Percentiles rank a stretch among this genome's conserved stretches.
phyloP scores from a whole-genome alignment of 164 flowering plant genomes.

The Kalanchoe fedtschenkoi region DNA sequence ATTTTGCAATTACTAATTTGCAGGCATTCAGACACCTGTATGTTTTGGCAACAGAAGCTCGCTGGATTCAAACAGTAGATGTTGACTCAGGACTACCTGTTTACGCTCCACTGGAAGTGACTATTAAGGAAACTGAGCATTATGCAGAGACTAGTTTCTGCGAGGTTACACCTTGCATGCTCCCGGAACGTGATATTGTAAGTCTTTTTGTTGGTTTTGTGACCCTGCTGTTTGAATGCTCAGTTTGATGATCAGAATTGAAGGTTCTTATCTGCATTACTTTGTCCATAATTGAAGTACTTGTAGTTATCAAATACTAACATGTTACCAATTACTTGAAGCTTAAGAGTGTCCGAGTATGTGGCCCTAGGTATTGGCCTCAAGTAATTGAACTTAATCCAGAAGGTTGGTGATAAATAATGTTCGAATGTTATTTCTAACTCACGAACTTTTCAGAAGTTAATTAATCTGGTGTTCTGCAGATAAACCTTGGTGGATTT shows the following conservation, averaged over 20 bases:
- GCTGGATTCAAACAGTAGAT: slow-evolving; percentile 92
- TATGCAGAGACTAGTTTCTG: slow-evolving; percentile 85
- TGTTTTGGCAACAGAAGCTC: slow-evolving; percentile 89
- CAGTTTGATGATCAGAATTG: not conserved
- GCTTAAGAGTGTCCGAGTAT: slow-evolving; percentile 75
- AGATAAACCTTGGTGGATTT: slow-evolving; percentile 83
- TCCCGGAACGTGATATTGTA: slow-evolving; percentile 87
- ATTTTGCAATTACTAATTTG: slow-evolving; percentile 8
- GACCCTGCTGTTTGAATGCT: not conserved
- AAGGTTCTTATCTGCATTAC: not conserved
- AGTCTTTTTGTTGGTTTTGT: slow-evolving; percentile 15
- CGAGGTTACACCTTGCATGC: slow-evolving; percentile 89
- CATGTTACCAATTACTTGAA: slow-evolving; percentile 22
- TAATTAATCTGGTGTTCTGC: slow-evolving; percentile 8
- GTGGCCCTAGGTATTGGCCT: slow-evolving; percentile 97
- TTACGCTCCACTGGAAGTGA: slow-evolving; percentile 81
- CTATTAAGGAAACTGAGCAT: slow-evolving; percentile 59
- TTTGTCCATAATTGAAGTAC: not conserved
- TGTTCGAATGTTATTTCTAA: not conserved
- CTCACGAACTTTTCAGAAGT: not conserved
- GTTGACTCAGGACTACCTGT: slow-evolving; percentile 94
- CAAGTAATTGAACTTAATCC: slow-evolving; percentile 69
- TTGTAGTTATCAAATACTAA: not conserved
- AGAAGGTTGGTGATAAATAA: slow-evolving; percentile 38
- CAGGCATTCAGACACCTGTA: slow-evolving; percentile 95